phyloP scores from a whole-genome alignment of 2,329 filamentous ascomycete genomes.

The Sarocladium strictum region DNA sequence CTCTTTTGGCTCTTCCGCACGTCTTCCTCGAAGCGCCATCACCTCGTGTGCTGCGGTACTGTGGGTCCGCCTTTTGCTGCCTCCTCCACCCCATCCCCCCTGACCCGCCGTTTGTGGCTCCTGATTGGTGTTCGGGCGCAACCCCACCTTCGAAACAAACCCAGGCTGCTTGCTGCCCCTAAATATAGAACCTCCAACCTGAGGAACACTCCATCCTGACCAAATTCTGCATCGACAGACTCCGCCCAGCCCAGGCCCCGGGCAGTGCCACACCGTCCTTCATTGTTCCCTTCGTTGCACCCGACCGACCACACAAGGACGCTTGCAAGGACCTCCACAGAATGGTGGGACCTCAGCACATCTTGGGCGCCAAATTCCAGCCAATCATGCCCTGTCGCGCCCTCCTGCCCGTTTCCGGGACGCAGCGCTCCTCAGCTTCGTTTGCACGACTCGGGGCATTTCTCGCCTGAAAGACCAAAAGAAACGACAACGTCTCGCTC shows the following conservation, averaged over 20 bases:
- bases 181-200: conserved; percentile 3
- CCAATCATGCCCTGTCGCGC: background rate
- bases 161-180: conserved; percentile 1
- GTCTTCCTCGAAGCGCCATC: conserved; percentile 4
- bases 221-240: background rate
- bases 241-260: background rate
- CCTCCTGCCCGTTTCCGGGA: background rate
- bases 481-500: background rate
- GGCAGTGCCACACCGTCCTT: conserved; percentile 7
- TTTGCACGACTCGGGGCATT: background rate
- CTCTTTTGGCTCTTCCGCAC: background rate
- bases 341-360: conserved; percentile 1
- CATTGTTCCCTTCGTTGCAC: background rate
- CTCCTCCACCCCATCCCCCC: background rate
- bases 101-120: background rate
- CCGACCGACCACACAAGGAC: background rate
- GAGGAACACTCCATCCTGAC: background rate
- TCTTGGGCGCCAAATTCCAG: conserved; percentile 6
- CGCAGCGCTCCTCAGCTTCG: background rate
- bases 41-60: conserved; percentile 3
- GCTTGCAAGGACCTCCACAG: background rate
- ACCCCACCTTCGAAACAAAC: conserved; percentile 7
- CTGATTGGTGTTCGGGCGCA: background rate
- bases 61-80: background rate
- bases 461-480: background rate